phyloP scores from a whole-genome alignment of 441 rosid genomes.

The Aleurites moluccanus region DNA sequence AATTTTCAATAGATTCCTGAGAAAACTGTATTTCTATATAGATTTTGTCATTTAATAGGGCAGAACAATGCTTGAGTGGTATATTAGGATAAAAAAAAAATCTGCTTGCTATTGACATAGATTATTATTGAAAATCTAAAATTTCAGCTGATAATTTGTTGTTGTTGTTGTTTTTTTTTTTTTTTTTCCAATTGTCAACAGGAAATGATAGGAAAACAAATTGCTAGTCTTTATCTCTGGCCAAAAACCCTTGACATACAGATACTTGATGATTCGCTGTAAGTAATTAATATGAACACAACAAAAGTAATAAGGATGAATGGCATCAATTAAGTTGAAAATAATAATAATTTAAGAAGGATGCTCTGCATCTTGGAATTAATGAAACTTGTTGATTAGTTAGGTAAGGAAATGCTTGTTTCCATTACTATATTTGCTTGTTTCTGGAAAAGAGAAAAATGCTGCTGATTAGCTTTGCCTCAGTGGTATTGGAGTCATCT shows the following conservation, averaged over 20 bases:
- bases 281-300: conserved; percentile 26
- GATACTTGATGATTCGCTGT: conserved; percentile 70
- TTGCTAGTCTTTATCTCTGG: conserved; percentile 75
- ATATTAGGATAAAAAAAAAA: too few relatives aligned
- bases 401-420: too few relatives aligned
- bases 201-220: conserved; percentile 62
- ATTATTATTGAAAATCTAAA: not conserved
- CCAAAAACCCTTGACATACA: conserved; percentile 68
- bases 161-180: not conserved
- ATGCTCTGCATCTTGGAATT: too few relatives aligned
- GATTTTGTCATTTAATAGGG: not conserved
- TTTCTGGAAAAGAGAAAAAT: too few relatives aligned
- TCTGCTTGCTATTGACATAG: not conserved
- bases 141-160: not conserved
- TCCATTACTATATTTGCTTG: too few relatives aligned
- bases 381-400: too few relatives aligned
- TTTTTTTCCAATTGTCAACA: conserved; percentile 28
- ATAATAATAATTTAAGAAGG: too few relatives aligned
- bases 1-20: not conserved
- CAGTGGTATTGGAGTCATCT: too few relatives aligned
- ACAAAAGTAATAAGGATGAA: too few relatives aligned
- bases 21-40: not conserved
- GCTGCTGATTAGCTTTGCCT: too few relatives aligned
- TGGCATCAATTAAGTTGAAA: too few relatives aligned
- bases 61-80: not conserved